These are phyloP conservation scores for Protostelium mycophagum DNA, from an alignment of 78 protist genomes.

Conservation along the genomic window DNA sequence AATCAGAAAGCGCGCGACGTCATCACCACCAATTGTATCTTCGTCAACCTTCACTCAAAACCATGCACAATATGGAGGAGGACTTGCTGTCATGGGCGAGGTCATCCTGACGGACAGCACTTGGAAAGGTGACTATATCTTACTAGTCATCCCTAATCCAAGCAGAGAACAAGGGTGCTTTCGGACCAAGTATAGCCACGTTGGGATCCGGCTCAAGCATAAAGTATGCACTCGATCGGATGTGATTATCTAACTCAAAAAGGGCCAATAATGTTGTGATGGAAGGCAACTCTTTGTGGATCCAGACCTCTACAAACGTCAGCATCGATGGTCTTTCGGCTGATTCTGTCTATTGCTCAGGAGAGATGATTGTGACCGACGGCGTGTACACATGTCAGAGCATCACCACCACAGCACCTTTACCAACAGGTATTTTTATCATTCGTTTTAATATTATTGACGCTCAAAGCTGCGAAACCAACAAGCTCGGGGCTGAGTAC, in stretches of 20 bases:
- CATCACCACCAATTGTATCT: background rate
- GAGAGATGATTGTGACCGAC: too few species aligned
- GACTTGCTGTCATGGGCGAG: background rate
- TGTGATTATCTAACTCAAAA: background rate
- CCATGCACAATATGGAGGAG: background rate
- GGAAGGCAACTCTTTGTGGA: too few species aligned
- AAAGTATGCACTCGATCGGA: background rate
- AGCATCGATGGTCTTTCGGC: too few species aligned
- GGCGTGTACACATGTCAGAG: too few species aligned
- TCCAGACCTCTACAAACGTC: too few species aligned
- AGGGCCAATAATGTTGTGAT: background rate
- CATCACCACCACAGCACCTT: too few species aligned
- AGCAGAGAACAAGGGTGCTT: background rate
- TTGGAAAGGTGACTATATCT: background rate
- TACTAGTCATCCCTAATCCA: background rate
- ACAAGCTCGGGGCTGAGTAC: too few species aligned
- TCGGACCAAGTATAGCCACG: background rate
- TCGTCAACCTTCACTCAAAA: background rate
- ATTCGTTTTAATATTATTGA: too few species aligned
- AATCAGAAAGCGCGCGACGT: too few species aligned
- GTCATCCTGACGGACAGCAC: background rate
- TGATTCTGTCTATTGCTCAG: too few species aligned
- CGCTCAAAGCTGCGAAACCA: too few species aligned
- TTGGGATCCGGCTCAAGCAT: background rate
- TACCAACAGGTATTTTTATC: too few species aligned